phyloP scores from a whole-genome alignment of 768 basidiomycete genomes.

The Tulasnella sp. region DNA sequence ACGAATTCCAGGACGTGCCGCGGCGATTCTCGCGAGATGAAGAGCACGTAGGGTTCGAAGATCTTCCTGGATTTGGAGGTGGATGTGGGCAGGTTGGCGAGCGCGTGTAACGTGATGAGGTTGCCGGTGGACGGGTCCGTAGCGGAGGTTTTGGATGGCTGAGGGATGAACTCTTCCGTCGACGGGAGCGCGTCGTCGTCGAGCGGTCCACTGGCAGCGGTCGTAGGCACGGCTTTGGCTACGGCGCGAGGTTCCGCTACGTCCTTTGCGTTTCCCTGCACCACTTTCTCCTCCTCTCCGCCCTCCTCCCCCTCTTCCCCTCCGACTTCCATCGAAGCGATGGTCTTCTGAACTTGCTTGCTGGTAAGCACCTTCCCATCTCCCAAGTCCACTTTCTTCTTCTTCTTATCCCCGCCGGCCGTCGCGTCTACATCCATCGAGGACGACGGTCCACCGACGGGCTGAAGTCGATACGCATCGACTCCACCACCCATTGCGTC shows the following conservation, averaged over 20 bases:
- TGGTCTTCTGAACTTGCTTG: conserved; percentile 51
- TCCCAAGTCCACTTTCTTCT: conserved; percentile 38
- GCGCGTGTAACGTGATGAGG: conserved; percentile 64
- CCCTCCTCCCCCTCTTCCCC: conserved; percentile 38
- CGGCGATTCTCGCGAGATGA: conserved; percentile 88
- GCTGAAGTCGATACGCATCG: conserved; percentile 68
- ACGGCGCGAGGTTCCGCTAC: conserved; percentile 15
- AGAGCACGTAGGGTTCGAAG: conserved; percentile 86
- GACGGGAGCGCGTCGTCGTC: conserved; percentile 35
- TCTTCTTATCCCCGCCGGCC: conserved; percentile 35
- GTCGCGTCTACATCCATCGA: conserved; percentile 30
- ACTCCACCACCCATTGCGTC: conserved; percentile 85
- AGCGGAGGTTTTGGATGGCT: conserved; percentile 49
- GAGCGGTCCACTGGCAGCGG: neutral
- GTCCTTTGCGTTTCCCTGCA: conserved; percentile 32
- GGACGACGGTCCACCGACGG: conserved; percentile 6
- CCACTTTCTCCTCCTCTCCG: conserved; percentile 37
- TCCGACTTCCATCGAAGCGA: conserved; percentile 39
- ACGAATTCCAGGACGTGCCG: conserved; percentile 91
- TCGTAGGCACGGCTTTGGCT: conserved; percentile 11
- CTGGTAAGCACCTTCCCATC: conserved; percentile 49
- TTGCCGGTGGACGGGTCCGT: conserved; percentile 40
- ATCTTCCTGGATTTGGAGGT: conserved; percentile 60
- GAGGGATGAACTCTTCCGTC: conserved; percentile 64
- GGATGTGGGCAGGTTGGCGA: conserved; percentile 44